A percentile compares a stretch with the other conserved stretches of the same genome.
Evolutionary conservation across 2,329 filamentous ascomycete species (phyloP).

Genomic region (Fusarium marasasianum): DNA sequence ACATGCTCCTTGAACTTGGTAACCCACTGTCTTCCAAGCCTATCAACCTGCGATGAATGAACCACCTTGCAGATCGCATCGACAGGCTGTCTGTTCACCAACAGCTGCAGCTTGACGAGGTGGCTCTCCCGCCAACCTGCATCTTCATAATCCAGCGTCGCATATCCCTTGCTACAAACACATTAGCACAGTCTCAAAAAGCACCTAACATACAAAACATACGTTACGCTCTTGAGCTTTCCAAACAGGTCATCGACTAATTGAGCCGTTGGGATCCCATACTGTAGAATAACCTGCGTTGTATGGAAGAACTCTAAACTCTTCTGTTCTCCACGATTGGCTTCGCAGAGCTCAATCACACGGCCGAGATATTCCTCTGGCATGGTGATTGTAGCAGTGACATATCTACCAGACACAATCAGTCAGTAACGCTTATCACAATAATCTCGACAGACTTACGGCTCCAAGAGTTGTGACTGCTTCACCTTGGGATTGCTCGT

Average conservation of each 20-base stretch:
- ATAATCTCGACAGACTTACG: slow-evolving; percentile 43
- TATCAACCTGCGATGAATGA: slow-evolving; percentile 81
- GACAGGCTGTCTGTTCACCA: slow-evolving; percentile 93
- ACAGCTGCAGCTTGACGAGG: slow-evolving; percentile 87
- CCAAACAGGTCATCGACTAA: slow-evolving; percentile 98
- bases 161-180: slow-evolving; percentile 79
- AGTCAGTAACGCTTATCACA: not conserved
- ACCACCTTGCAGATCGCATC: slow-evolving; percentile 94
- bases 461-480: slow-evolving; percentile 59
- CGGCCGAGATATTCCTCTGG: slow-evolving; percentile 94
- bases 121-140: slow-evolving; percentile 83
- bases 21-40: slow-evolving; percentile 88
- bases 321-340: slow-evolving; percentile 86
- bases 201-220: slow-evolving; percentile 28
- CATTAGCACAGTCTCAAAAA: not conserved
- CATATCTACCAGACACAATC: slow-evolving; percentile 58
- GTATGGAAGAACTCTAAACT: slow-evolving; percentile 91
- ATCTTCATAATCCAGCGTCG: slow-evolving; percentile 96
- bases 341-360: slow-evolving; percentile 94
- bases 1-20: slow-evolving; percentile 97
- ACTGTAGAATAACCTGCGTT: slow-evolving; percentile 93
- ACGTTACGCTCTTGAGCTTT: slow-evolving; percentile 88
- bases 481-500: slow-evolving; percentile 58
- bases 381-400: slow-evolving; percentile 85
- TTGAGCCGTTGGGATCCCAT: slow-evolving; percentile 86